phyloP scores from a whole-genome alignment of 2,329 filamentous ascomycete genomes.

The Trichoderma simmonsii region DNA sequence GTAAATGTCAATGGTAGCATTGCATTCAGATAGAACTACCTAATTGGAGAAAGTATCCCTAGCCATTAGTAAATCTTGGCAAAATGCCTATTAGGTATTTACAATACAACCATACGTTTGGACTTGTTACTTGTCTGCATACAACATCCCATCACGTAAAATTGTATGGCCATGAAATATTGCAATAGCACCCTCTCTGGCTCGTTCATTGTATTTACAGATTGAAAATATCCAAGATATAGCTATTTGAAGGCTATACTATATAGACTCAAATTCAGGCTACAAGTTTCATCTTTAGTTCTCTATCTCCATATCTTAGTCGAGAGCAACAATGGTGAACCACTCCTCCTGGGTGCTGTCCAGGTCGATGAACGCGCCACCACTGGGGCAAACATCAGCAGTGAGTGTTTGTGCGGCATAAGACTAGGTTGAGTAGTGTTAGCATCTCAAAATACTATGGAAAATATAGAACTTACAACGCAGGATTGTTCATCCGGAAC shows the following conservation, averaged over 20 bases:
- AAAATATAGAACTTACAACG: not conserved
- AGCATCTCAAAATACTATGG: not conserved
- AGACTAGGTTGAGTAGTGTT: not conserved
- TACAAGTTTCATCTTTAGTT: not conserved
- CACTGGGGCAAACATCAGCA: not conserved
- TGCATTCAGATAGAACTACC: not conserved
- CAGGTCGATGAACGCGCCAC: not conserved
- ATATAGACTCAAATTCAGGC: not conserved
- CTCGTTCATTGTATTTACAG: not conserved
- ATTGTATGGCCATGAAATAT: not conserved
- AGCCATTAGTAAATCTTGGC: not conserved
- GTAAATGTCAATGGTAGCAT: not conserved
- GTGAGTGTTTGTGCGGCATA: not conserved
- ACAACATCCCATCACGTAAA: not conserved
- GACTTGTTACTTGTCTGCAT: not conserved
- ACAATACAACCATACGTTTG: not conserved
- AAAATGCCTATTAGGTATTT: not conserved
- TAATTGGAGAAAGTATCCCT: not conserved
- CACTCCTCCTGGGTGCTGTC: not conserved
- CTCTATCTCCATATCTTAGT: not conserved
- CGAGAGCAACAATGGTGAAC: not conserved
- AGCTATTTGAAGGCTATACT: not conserved
- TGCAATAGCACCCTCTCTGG: not conserved
- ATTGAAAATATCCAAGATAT: not conserved
- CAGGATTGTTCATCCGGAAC: not conserved